These are phyloP conservation scores for Sutorius eximius DNA, from an alignment of 1,284 basidiomycete genomes.

Conservation along the genomic window DNA sequence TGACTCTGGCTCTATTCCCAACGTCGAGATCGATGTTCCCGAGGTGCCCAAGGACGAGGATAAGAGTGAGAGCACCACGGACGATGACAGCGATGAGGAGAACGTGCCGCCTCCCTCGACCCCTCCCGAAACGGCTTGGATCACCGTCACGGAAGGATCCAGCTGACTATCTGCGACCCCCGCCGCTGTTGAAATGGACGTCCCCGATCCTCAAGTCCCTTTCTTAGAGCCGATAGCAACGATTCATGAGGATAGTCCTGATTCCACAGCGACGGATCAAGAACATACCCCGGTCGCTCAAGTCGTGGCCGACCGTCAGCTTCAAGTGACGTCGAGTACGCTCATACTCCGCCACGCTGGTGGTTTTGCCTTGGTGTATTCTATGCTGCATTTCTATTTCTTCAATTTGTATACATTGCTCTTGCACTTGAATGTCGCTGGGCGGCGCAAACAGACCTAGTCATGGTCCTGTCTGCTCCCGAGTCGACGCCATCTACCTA, in stretches of 20 bases:
- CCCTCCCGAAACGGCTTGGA: constrained; percentile 36
- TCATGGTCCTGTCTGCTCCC: constrained; percentile 5
- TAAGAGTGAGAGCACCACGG: constrained; percentile 30
- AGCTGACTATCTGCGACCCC: constrained; percentile 37
- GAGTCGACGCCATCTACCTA: constrained; percentile 4
- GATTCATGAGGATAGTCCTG: constrained; percentile 19
- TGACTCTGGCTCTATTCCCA: constrained; percentile 22
- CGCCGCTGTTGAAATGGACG: constrained; percentile 20
- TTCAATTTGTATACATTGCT: constrained; percentile 53
- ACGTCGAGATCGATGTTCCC: constrained; percentile 18
- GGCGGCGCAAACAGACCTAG: constrained; percentile 33
- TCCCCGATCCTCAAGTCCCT: constrained; percentile 14
- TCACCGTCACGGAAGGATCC: constrained; percentile 28
- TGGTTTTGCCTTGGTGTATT: constrained; percentile 45
- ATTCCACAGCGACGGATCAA: constrained; percentile 20
- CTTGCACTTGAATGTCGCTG: constrained; percentile 38
- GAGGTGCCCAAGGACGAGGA: constrained; percentile 30
- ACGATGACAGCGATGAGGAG: constrained; percentile 35
- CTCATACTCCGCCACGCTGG: constrained; percentile 41
- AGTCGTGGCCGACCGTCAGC: constrained; percentile 19
- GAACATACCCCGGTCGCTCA: constrained; percentile 21
- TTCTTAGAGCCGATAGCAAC: constrained; percentile 27
- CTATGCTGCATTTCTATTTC: constrained; percentile 49
- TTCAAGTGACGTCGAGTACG: constrained; percentile 25
- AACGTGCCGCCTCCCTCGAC: constrained; percentile 30